These are phyloP conservation scores for Nicotiana paniculata DNA, from an alignment of 257 asterid genomes.

Conservation along the genomic window DNA sequence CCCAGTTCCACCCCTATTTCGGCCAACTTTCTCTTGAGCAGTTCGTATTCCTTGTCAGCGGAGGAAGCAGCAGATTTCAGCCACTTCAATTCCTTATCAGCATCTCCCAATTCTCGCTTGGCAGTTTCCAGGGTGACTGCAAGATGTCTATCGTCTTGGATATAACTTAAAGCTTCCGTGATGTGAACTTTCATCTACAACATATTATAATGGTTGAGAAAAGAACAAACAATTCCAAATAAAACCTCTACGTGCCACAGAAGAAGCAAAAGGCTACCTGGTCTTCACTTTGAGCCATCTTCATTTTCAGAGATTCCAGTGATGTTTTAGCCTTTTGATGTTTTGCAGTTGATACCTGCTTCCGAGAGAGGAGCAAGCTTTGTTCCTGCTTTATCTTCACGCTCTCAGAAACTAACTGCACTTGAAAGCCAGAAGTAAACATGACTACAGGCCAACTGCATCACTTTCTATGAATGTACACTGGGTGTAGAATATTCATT, in stretches of 20 bases:
- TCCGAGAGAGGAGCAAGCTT: constrained; percentile 54
- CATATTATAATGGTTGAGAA: constrained; percentile 17
- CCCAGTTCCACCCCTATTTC: constrained; percentile 61
- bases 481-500: neutral
- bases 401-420: constrained; percentile 94
- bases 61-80: constrained; percentile 59
- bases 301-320: constrained; percentile 54
- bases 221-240: constrained; percentile 8
- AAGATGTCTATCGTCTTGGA: constrained; percentile 69
- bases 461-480: constrained; percentile 7
- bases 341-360: constrained; percentile 52
- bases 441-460: constrained; percentile 9
- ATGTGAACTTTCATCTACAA: constrained; percentile 69
- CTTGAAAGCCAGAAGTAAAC: constrained; percentile 12
- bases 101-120: constrained; percentile 80
- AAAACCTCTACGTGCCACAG: neutral
- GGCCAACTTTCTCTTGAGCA: constrained; percentile 65
- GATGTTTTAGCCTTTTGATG: constrained; percentile 53
- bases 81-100: constrained; percentile 93
- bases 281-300: constrained; percentile 64
- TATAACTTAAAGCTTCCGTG: constrained; percentile 48
- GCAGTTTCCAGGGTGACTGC: constrained; percentile 51
- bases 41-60: constrained; percentile 90
- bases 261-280: constrained; percentile 43
- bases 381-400: constrained; percentile 92